These are phyloP conservation scores for Dispira simplex DNA, from an alignment of 192 early-diverging fungal genomes.

Conservation along the genomic window DNA sequence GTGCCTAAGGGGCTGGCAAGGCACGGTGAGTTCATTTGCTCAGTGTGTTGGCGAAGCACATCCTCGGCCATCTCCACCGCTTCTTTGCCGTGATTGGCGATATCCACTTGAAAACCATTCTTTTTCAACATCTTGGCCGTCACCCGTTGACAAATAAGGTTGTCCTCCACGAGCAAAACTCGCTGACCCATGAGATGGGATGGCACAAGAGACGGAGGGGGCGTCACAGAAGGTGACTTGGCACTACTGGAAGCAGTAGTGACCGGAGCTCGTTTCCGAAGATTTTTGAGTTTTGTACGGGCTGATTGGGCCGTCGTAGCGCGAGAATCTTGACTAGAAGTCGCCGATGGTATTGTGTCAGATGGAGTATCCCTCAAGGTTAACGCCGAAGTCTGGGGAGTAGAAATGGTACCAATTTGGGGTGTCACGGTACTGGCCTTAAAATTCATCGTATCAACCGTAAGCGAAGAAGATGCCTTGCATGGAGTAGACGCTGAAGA, in stretches of 20 bases:
- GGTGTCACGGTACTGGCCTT: too few species aligned
- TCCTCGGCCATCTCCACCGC: conserved; percentile 13
- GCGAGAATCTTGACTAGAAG: too few species aligned
- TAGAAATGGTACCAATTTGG: too few species aligned
- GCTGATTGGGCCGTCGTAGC: too few species aligned
- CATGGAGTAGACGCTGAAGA: too few species aligned
- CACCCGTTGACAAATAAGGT: conserved; percentile 17
- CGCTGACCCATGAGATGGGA: background rate
- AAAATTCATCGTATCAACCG: too few species aligned
- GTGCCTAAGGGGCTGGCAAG: background rate
- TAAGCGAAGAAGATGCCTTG: too few species aligned
- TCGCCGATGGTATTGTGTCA: too few species aligned
- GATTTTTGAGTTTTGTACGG: background rate
- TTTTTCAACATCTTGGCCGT: conserved; percentile 16
- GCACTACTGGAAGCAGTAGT: background rate
- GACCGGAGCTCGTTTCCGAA: background rate
- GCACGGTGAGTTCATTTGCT: background rate
- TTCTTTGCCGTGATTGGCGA: conserved; percentile 17
- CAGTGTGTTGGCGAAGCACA: background rate
- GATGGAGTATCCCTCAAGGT: too few species aligned
- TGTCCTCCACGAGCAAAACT: conserved; percentile 26
- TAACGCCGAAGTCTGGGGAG: too few species aligned
- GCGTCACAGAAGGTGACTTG: background rate
- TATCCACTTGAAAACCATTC: conserved; percentile 17
- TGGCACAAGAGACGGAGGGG: background rate